phyloP scores from a whole-genome alignment of 306 rosid genomes.

The Rosa rugosa region DNA sequence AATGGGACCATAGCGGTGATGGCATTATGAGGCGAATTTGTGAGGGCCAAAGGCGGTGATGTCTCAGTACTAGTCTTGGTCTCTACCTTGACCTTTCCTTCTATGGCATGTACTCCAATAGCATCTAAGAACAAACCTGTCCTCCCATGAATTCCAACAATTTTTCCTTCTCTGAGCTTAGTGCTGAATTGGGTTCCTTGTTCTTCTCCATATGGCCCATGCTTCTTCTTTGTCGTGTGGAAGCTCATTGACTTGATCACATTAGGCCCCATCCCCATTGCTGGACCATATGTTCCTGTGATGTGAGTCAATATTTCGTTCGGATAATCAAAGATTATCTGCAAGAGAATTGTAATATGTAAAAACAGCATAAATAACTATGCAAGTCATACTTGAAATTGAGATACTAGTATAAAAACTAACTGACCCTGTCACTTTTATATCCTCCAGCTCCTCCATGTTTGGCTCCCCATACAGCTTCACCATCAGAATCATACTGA shows the following conservation, averaged over 20 bases:
- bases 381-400: neutral
- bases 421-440: conserved; percentile 70
- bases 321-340: conserved; percentile 77
- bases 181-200: conserved; percentile 65
- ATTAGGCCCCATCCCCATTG: conserved; percentile 77
- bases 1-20: conserved; percentile 19
- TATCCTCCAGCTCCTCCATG: conserved; percentile 86
- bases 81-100: conserved; percentile 51
- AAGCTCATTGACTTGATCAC: conserved; percentile 74
- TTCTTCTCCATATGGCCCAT: conserved; percentile 90
- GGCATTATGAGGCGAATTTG: neutral
- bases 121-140: conserved; percentile 83
- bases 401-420: neutral
- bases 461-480: conserved; percentile 62
- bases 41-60: neutral
- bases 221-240: conserved; percentile 56
- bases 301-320: conserved; percentile 79
- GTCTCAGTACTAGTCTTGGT: neutral
- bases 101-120: conserved; percentile 69
- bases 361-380: neutral
- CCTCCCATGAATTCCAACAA: conserved; percentile 86
- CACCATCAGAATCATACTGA: conserved; percentile 69
- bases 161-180: conserved; percentile 65
- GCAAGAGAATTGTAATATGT: conserved; percentile 30
- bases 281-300: conserved; percentile 67